Conservation (phyloP, 2,329 filamentous ascomycete species). For the Pseudonectria buxi region DNA sequence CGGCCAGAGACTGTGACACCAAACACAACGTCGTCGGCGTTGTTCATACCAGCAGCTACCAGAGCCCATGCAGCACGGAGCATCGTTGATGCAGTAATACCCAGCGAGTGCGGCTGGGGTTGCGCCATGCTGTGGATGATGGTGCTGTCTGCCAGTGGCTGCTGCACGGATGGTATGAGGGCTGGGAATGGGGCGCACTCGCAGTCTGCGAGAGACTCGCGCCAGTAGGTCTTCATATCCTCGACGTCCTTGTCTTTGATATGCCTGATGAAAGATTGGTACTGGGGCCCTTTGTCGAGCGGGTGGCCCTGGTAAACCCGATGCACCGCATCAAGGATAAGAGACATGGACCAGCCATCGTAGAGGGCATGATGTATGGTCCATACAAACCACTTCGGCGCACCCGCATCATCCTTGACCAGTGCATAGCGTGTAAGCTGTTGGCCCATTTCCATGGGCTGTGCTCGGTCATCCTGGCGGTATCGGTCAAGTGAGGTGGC, state of each 20-base stretch:
- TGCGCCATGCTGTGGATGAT: constrained; percentile 25
- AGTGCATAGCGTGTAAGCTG: constrained; percentile 4
- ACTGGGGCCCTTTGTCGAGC: neutral
- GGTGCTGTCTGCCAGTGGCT: constrained; percentile 21
- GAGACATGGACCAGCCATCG: constrained; percentile 21
- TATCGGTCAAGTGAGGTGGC: neutral
- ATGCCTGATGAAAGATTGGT: constrained; percentile 5
- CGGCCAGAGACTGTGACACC: constrained; percentile 37
- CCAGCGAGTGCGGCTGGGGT: neutral
- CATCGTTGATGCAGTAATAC: constrained; percentile 6
- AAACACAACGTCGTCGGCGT: constrained; percentile 32
- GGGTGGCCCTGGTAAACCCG: constrained; percentile 2
- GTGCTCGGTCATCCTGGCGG: constrained; percentile 1
- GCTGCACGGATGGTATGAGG: neutral
- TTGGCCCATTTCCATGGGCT: constrained; percentile 4
- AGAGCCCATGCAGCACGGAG: constrained; percentile 40
- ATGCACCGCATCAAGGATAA: constrained; percentile 10
- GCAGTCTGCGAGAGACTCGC: neutral
- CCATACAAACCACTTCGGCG: constrained; percentile 14
- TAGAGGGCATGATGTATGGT: constrained; percentile 23
- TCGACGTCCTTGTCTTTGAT: neutral
- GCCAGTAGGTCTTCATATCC: constrained; percentile 2
- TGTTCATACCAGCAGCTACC: constrained; percentile 41
- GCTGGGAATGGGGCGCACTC: constrained; percentile 3
- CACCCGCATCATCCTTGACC: neutral